These are phyloP conservation scores for Barnettozyma wickerhamii DNA, from an alignment of 805 yeast genomes.

Conservation along the genomic window DNA sequence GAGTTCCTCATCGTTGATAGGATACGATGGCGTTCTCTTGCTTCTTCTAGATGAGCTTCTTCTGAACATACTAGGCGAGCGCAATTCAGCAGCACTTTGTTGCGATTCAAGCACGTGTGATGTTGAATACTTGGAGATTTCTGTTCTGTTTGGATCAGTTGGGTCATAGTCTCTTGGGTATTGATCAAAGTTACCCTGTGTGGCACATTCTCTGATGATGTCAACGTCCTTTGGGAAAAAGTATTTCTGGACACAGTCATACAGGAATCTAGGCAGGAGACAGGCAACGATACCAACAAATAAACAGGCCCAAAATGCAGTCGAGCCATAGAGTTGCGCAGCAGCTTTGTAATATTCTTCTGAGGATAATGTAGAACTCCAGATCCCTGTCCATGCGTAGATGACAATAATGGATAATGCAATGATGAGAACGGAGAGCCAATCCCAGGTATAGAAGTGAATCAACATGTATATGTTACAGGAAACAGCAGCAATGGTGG, in stretches of 20 bases:
- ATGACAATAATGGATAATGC: constrained; percentile 55
- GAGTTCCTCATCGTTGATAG: constrained; percentile 25
- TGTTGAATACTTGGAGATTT: constrained; percentile 42
- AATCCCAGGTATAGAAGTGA: constrained; percentile 80
- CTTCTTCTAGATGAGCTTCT: constrained; percentile 23
- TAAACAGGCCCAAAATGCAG: constrained; percentile 63
- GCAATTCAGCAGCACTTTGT: constrained; percentile 17
- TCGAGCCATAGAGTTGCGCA: constrained; percentile 55
- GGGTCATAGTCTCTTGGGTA: constrained; percentile 74
- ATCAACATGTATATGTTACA: constrained; percentile 63
- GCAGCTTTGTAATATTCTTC: constrained; percentile 67
- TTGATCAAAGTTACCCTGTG: constrained; percentile 59
- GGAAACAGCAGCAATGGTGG: constrained; percentile 60
- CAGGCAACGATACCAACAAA: constrained; percentile 62
- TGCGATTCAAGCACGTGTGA: constrained; percentile 28
- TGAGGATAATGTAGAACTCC: constrained; percentile 54
- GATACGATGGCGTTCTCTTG: constrained; percentile 26
- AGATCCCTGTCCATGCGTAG: constrained; percentile 76
- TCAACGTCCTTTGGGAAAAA: constrained; percentile 65
- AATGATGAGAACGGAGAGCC: constrained; percentile 56
- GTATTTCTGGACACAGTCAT: constrained; percentile 50
- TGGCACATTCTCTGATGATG: constrained; percentile 67
- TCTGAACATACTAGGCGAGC: constrained; percentile 37
- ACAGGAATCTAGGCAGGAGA: constrained; percentile 62
- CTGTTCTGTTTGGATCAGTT: constrained; percentile 65